Evolutionary conservation across 2,329 filamentous ascomycete genomes (phyloP).

Genomic region (Fusarium paranaense): DNA sequence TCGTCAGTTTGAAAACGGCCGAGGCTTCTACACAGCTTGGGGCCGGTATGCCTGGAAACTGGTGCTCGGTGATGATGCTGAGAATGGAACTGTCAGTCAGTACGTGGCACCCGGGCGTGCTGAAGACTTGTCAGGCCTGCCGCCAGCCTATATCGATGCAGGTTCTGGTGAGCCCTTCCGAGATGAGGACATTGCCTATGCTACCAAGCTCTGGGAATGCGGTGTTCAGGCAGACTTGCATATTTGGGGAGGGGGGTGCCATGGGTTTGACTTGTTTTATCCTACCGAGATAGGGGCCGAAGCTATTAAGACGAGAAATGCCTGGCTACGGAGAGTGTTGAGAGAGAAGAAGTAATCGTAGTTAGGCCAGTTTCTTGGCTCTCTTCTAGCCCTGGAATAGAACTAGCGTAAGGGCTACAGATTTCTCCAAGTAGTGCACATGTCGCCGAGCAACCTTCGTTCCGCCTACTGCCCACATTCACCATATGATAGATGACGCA

Average conservation of each 20-base stretch:
- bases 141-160: slow-evolving; percentile 20
- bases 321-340: background rate
- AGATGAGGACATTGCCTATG: slow-evolving; percentile 24
- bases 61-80: slow-evolving; percentile 4
- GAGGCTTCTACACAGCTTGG: slow-evolving; percentile 9
- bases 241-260: slow-evolving; percentile 25
- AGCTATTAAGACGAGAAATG: background rate
- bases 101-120: slow-evolving; percentile 16
- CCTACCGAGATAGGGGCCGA: slow-evolving; percentile 5
- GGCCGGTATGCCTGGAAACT: slow-evolving; percentile 5
- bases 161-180: slow-evolving; percentile 22
- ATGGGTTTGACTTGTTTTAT: slow-evolving; percentile 19
- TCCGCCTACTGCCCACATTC: background rate
- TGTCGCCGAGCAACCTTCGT: background rate
- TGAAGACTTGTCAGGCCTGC: slow-evolving; percentile 1
- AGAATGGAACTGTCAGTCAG: background rate
- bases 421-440: background rate
- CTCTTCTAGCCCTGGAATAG: background rate
- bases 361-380: fast-evolving
- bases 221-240: slow-evolving; percentile 25
- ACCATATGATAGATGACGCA: background rate
- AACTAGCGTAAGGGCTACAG: background rate
- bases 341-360: background rate
- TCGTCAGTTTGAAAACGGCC: slow-evolving; percentile 13
- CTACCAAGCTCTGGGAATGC: slow-evolving; percentile 13